Evolutionary conservation across 371 early-diverging fungal genomes (phyloP).

Genomic region (Rhizopus delemar): DNA sequence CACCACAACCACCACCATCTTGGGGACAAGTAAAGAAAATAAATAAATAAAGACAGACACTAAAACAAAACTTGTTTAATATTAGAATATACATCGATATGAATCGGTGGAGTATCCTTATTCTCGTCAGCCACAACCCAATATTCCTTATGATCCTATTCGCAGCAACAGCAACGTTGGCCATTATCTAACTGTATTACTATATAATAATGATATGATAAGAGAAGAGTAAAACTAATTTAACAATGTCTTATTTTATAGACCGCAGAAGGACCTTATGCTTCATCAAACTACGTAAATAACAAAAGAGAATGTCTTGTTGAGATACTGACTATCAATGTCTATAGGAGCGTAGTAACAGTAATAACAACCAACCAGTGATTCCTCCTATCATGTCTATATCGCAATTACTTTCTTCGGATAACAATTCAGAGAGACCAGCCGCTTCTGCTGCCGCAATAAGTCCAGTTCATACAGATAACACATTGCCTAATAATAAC

Average conservation of each 20-base stretch:
- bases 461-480: background rate
- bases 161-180: constrained; percentile 7
- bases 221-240: background rate
- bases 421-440: constrained; percentile 20
- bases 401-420: constrained; percentile 44
- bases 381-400: constrained; percentile 51
- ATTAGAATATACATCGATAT: constrained; percentile 1
- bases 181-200: constrained; percentile 1
- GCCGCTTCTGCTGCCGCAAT: background rate
- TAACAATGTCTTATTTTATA: background rate
- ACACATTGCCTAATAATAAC: constrained; percentile 9
- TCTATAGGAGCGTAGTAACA: constrained; percentile 13
- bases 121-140: constrained; percentile 8
- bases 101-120: background rate
- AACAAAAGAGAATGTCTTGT: background rate
- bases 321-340: background rate
- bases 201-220: background rate
- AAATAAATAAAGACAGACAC: background rate
- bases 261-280: background rate
- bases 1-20: constrained; percentile 4
- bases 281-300: background rate
- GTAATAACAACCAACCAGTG: constrained; percentile 7
- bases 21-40: constrained; percentile 6
- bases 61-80: background rate
- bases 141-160: constrained; percentile 23